Evolutionary conservation across 176 grass and related monocot species (phyloP), one percentile per base, ranked within the genome.

Genomic region (Alloteropsis semialata): DNA sequence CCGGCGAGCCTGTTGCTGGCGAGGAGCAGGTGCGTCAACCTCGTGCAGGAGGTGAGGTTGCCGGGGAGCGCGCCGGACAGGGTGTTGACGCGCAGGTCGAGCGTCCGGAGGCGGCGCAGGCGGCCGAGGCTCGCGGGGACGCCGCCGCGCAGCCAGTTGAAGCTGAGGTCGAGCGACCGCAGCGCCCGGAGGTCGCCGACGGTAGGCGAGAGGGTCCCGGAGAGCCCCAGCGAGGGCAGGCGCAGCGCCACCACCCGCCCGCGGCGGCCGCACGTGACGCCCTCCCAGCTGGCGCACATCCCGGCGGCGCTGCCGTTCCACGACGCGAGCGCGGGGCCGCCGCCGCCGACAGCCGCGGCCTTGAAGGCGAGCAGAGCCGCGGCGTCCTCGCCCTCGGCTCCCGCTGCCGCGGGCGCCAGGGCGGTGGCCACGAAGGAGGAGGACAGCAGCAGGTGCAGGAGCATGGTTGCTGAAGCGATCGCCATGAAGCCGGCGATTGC

Each of bases 111-210:
- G 51, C 51, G 79, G 50, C 49, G 56, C 55, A 78, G 75, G 10
- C 24, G 66, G 51, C 65, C 79, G 24, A 82, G 34, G 79, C 37
- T 82, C 0, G 24, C 65, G 0, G 79, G 79, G 50, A 82, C 34
- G 3, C 44, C 38, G 12, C 79, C 79, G 10, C 4, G 37, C 1
- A 81, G 25, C 24, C 66, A 22, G 66, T 71, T 72, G 37, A 0
- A 32, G 18, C 67, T 11, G 24, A 78, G 58, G 5, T 64, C 3
- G 27, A 78, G 75, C 42, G 0, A 0, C 10, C 27, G 5, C 2
- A 65, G 76, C 2, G 1, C 16, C 8, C 28, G 29, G 10, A 78
- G 58, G 58, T 48, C 64, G 25, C 42, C 59, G 27, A 64, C 3
- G 43, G 76, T 58, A 27, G 58, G 58, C 10, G 76, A 64, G 58